Base-by-base conservation (phyloP, 2,329 filamentous ascomycete species). In the Fusarium sp. region DNA sequence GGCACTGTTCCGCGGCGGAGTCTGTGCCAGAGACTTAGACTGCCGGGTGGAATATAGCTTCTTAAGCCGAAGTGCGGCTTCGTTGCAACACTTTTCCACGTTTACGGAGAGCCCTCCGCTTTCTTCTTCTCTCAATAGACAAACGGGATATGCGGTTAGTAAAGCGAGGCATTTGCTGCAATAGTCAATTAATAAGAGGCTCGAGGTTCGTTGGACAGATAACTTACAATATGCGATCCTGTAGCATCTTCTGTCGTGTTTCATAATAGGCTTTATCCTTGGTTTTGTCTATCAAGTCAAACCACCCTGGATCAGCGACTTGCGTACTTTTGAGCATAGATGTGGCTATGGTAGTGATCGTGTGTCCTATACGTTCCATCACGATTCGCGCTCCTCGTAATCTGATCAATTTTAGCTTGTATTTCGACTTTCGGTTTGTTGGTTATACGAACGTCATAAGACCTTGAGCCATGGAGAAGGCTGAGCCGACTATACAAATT, bases 351-450 rank as follows among this genome's bases (percentile, higher is more conserved):
- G 49, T 43, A 2, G 18, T 41, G 8, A 15, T 15, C n/a, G 34
- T 52, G 16, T 52, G 49, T 1, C 49, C 34, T 27, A 52, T n/a
- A 13, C 49, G 49, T 52, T 52, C 49, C 49, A 52, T 52, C 20
- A 24, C 49, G 49, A 52, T 25, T 27, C 34, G 49, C 5, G 34
- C 49, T 52, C 32, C 49, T 29, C 49, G 49, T 15, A 52, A 27
- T 27, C 49, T 52, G 13, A 5, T 27, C n/a, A 52, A 15, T 52
- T 27, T 52, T 52, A 52, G 49, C 34, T 10, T 52, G 32, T 41
- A 27, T 20, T 43, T 6, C 49, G 32, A 51, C 20, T 16, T 27
- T 25, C 16, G 18, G 18, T 27, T 16, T 25, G 49, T 34, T 7
- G 32, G 13, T 7, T 16, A 12, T 25, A 25, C 49, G 27, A 34